Evolutionary conservation across 106 monocot species (phyloP).

Genomic region (Gastrodia elata): DNA sequence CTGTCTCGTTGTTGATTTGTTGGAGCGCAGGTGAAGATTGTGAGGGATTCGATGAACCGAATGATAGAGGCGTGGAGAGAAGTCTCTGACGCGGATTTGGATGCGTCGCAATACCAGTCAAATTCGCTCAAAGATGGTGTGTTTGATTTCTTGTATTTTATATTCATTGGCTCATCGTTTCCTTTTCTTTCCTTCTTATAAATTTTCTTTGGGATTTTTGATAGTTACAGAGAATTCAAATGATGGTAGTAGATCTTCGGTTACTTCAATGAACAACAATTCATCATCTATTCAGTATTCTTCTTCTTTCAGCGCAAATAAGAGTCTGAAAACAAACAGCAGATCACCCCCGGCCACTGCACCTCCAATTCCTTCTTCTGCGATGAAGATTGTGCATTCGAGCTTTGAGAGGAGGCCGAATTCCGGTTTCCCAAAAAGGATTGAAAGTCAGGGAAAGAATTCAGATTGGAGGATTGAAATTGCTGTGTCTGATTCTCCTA

Average conservation of each 20-base stretch:
- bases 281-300: constrained; percentile 25
- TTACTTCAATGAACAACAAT: constrained; percentile 16
- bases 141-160: too few species aligned
- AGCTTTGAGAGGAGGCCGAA: constrained; percentile 22
- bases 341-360: constrained; percentile 54
- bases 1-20: not conserved
- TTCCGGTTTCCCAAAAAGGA: constrained; percentile 23
- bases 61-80: constrained; percentile 89
- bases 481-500: constrained; percentile 26
- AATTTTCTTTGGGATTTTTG: not conserved
- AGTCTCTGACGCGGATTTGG: constrained; percentile 32
- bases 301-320: constrained; percentile 29
- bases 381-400: constrained; percentile 17
- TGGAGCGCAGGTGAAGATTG: constrained; percentile 79
- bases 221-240: constrained; percentile 22
- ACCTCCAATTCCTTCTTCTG: constrained; percentile 19
- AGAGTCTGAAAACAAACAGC: constrained; percentile 28
- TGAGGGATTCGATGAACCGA: constrained; percentile 74
- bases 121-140: constrained; percentile 35
- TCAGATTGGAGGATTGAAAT: constrained; percentile 58
- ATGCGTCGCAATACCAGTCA: constrained; percentile 3
- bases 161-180: not conserved
- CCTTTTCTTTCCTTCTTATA: not conserved
- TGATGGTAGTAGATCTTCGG: constrained; percentile 17
- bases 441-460: constrained; percentile 14